These are phyloP conservation scores for Paramecium sonneborni DNA, from an alignment of 73 alveolate species.

Conservation along the genomic window DNA sequence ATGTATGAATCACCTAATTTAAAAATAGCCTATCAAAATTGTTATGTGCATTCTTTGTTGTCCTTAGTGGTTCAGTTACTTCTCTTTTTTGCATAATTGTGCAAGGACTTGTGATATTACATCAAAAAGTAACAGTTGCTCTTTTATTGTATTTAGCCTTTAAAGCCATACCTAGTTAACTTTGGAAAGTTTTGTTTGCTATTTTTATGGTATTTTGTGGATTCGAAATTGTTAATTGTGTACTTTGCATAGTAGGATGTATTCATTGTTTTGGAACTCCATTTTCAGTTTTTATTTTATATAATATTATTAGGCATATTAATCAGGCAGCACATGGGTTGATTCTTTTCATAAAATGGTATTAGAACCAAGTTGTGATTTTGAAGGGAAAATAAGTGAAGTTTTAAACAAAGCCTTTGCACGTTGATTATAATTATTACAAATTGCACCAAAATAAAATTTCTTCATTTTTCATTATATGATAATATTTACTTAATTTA, in stretches of 20 bases:
- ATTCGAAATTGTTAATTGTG: neutral
- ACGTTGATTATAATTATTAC: neutral
- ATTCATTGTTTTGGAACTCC: slow-evolving; percentile 33
- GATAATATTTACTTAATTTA: no score
- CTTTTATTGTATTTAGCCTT: neutral
- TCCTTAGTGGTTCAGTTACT: slow-evolving; percentile 25
- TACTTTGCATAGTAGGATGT: slow-evolving; percentile 34
- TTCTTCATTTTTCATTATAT: no score
- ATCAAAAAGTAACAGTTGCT: neutral
- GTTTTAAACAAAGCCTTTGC: neutral
- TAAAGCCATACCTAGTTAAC: neutral
- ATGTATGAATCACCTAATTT: no score
- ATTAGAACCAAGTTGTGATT: slow-evolving; percentile 16
- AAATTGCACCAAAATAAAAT: neutral
- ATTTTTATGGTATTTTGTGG: slow-evolving; percentile 27
- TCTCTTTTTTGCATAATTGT: slow-evolving; percentile 33
- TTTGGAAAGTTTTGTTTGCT: slow-evolving; percentile 29
- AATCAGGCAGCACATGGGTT: neutral
- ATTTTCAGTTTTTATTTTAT: neutral
- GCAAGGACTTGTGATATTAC: slow-evolving; percentile 19
- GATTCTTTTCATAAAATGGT: slow-evolving; percentile 29
- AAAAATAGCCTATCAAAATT: slow-evolving; percentile 16
- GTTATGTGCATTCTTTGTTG: slow-evolving; percentile 21
- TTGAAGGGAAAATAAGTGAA: slow-evolving; percentile 43
- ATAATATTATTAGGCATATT: neutral